phyloP scores from a whole-genome alignment of 177 flowering plant genomes.

The Vitis hybrid region DNA sequence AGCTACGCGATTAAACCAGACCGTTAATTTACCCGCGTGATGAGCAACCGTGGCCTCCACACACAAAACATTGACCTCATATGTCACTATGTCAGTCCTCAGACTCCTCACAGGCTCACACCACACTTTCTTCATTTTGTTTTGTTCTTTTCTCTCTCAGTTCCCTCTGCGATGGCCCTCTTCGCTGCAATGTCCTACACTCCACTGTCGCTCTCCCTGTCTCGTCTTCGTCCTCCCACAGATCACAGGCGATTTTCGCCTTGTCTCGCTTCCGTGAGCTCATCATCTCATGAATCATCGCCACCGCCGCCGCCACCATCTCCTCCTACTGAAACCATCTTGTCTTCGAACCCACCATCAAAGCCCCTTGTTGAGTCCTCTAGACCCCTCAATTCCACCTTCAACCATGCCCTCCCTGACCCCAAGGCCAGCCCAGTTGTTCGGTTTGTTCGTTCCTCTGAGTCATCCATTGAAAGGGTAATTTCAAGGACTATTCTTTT shows the following conservation, averaged over 20 bases:
- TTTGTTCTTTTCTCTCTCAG: neutral
- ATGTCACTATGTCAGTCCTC: too few relatives aligned
- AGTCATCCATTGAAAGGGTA: conserved; percentile 54
- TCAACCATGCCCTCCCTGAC: conserved; percentile 23
- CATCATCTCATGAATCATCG: conserved; percentile 13
- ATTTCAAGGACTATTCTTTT: neutral
- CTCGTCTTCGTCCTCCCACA: neutral
- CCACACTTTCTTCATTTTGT: neutral
- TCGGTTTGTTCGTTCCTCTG: conserved; percentile 37
- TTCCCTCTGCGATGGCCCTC: conserved; percentile 10
- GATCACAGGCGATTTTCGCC: neutral
- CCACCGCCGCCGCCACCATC: neutral
- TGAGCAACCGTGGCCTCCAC: too few relatives aligned
- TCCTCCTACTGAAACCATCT: conserved; percentile 2
- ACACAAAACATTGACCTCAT: too few relatives aligned
- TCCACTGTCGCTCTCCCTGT: conserved; percentile 1
- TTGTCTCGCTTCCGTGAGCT: conserved; percentile 10
- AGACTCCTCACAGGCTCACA: neutral
- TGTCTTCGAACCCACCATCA: conserved; percentile 5
- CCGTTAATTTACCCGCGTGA: too few relatives aligned
- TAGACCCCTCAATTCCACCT: conserved; percentile 13
- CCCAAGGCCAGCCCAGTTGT: conserved; percentile 28
- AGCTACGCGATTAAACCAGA: too few relatives aligned
- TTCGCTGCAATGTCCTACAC: conserved; percentile 9
- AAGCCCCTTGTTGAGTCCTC: conserved; percentile 16